Evolutionary conservation across 352 stramenopile species (phyloP), one percentile per base, ranked within the genome.

Genomic region (Sclerospora graminicola): DNA sequence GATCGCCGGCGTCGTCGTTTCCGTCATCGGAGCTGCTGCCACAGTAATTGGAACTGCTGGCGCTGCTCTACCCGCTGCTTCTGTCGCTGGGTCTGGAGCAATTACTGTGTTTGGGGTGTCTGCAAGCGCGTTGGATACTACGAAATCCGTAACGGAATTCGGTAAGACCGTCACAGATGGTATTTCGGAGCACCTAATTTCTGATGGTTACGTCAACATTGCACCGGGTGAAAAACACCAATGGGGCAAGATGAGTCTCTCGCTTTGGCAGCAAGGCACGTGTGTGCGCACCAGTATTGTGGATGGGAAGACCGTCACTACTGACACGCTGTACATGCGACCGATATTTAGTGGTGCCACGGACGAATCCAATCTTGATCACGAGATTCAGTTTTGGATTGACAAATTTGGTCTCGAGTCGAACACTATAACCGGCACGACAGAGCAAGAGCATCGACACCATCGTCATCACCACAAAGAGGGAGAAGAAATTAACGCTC

Each of bases 341-440:
- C 30, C 30, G 6, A 35, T 35, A 8, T 35, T 35, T 11, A 32
- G 28, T 20, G 62, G 65, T n/a, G 46, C 56, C 23, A 62, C 57
- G 4, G 53, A 63, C 48, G 63, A 63, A 30, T 69, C 53, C 4
- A 69, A 69, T 48, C 51, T 63, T 28, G 55, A 60, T 27, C 61
- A 80, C 45, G 40, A 69, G 20, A 74, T 77, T 36, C 60, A 76
- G 50, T 66, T 42, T 35, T 76, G 69, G 63, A 58, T 78, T 38
- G 47, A 78, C 39, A 76, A 66, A 47, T 64, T 54, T 24, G 64
- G 58, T 8, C 54, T 60, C 0, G 60, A 75, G 41, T 52, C 48
- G 6, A 35, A 14, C 9, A 47, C 50, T 8, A 41, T 60, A 16
- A 43, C 45, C 20, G 55, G 36, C 2, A 54, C 41, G 45, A 37